Base-by-base conservation (phyloP, 2,329 filamentous ascomycete genomes). In the Ophiosphaerella herpotricha region DNA sequence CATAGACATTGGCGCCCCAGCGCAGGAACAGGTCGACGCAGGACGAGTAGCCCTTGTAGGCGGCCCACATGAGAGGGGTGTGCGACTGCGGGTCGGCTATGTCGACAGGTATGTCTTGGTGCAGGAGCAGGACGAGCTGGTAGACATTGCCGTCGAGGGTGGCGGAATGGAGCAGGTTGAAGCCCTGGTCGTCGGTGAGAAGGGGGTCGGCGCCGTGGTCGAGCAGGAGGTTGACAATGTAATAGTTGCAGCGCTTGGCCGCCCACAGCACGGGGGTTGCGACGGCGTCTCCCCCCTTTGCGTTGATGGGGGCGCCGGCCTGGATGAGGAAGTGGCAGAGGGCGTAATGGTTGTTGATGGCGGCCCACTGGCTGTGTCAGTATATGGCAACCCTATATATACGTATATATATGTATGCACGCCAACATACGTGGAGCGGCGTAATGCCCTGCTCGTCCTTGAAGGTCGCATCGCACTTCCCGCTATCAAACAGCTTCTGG, bases 311-410 rank as follows among this genome's bases (percentile, higher is more conserved):
- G 68, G 92, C 94, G 67, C 91, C 91, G 41, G 80, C 79, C 59
- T 88, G 89, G 70, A 99, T 84, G 38, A 99, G 85, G 75, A 95
- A 97, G 74, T 94, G 93, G 83, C 93, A 97, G 80, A 97, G 91
- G 60, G 90, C 90, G 77, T 93, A 95, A 73, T 97, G 94, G 70
- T 97, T 97, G 78, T 99, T 99, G 74, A 99, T 97, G 33, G 95
- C 91, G 39, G 94, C 94, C 94, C 94, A 99, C 91, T 99, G 71
- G 26, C 1, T 29, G 6, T 47, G 18, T 46, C 29, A 23, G 41
- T 33, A 41, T 67, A 40, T 63, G 55, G 39, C 63, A 55, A 23
- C 9, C 18, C 13, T 16, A 5, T 18, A 26, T 14, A 35, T 37
- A n/a, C 14, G 21, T 21, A 2, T 11, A 23, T 24, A 26, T 23